Base-by-base conservation (phyloP, 108 stramenopile genomes). In the Fragilaria crotonensis region DNA sequence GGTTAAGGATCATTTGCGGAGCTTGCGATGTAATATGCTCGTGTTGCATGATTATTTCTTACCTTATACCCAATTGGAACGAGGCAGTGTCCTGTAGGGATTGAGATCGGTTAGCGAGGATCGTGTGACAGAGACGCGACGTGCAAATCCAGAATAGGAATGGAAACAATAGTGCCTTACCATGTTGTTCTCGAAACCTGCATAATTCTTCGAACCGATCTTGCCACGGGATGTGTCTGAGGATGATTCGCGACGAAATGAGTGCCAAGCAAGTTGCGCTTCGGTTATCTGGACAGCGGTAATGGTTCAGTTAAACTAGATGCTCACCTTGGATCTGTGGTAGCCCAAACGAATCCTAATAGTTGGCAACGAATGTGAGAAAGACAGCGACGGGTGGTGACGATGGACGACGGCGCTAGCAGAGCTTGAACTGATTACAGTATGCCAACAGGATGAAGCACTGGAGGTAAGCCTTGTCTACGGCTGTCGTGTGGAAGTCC, bases 281-380 rank as follows among this genome's bases (percentile, higher is more conserved):
- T n/a, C n/a, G n/a, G n/a, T n/a, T n/a, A n/a, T n/a, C n/a, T n/a
- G n/a, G n/a, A n/a, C n/a, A n/a, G n/a, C n/a, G n/a, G n/a, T n/a
- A n/a, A n/a, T n/a, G n/a, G n/a, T n/a, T n/a, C n/a, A n/a, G n/a
- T n/a, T n/a, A n/a, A n/a, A n/a, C n/a, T n/a, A n/a, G n/a, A n/a
- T n/a, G 18, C 11, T 7, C 26, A 25, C 23, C 67, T 47, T 19
- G 67, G 67, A 60, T 67, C 67, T 45, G 30, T 67, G 4, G 67
- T 60, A 3, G 67, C 47, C 67, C 67, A 67, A 26, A 50, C 36
- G 48, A 67, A 67, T 1, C 59, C 67, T 41, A 14, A 41, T 11
- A 7, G 14, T 41, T 14, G 14, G 14, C 14, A 41, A 11, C 7
- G 36, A 41, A 41, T 11, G 36, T 11, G 14, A 41, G 14, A 7